These are phyloP conservation scores for Bipolaris zeicola DNA, from an alignment of 2,329 filamentous ascomycete species.

Conservation along the genomic window DNA sequence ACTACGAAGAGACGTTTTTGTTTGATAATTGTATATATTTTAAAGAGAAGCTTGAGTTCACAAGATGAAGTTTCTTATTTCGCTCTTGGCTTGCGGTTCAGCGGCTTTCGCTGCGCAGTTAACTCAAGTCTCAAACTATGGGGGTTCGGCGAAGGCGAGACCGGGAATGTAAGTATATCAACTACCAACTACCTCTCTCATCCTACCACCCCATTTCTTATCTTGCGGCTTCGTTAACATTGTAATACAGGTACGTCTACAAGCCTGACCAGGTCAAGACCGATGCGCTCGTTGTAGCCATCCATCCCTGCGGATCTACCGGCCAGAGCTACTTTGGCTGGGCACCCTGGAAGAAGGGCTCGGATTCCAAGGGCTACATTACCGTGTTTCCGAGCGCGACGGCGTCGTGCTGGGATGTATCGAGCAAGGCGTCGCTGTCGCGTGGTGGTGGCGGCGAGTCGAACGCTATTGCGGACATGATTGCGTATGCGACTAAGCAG, in stretches of 20 bases:
- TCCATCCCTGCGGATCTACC: conserved; percentile 40
- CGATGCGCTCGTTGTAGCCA: conserved; percentile 38
- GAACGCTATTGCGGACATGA: conserved; percentile 64
- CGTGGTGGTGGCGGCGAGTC: conserved; percentile 64
- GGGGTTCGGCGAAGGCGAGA: conserved; percentile 31
- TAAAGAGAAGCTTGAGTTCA: neutral
- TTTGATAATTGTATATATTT: neutral
- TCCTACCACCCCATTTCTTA: neutral
- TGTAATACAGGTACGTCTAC: conserved; percentile 34
- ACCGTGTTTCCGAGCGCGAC: conserved; percentile 38
- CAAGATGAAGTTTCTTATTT: neutral
- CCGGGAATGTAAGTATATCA: conserved; percentile 31
- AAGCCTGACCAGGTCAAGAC: conserved; percentile 33
- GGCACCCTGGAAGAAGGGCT: conserved; percentile 38
- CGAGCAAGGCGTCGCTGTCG: conserved; percentile 58
- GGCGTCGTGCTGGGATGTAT: conserved; percentile 63
- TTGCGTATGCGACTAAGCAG: conserved; percentile 58
- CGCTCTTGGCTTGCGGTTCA: neutral
- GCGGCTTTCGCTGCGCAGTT: conserved; percentile 26
- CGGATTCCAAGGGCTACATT: conserved; percentile 38
- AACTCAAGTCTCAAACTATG: conserved; percentile 36
- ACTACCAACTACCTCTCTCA: neutral
- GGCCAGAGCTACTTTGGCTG: conserved; percentile 40
- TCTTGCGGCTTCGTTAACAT: neutral
- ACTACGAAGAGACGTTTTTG: too few species aligned